Conservation (phyloP, 371 early-diverging fungal species). For the Nematocida sp. region DNA sequence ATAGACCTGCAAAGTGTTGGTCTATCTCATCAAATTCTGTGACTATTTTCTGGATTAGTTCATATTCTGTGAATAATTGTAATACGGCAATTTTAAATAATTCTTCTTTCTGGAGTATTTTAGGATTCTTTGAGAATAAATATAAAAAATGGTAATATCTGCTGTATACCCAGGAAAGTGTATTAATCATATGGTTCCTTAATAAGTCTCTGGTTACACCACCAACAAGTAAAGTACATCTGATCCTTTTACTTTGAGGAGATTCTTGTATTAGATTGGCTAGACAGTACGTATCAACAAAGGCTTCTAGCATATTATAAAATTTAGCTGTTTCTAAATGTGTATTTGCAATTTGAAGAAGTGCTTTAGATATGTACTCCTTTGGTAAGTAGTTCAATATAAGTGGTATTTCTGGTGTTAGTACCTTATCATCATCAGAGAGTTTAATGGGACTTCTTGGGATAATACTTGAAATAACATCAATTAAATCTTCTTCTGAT, state of each 20-base stretch:
- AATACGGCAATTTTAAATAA: neutral
- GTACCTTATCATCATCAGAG: neutral
- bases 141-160: neutral
- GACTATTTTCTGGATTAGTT: neutral
- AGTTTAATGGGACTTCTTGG: neutral
- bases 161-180: neutral
- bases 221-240: neutral
- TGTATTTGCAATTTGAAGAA: neutral
- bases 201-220: neutral
- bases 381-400: neutral
- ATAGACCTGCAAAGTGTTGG: neutral
- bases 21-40: neutral
- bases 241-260: neutral
- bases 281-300: neutral
- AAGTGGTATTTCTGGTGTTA: neutral
- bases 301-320: neutral
- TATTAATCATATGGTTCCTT: slow-evolving; percentile 4
- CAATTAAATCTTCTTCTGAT: neutral
- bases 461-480: neutral
- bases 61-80: neutral
- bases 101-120: neutral
- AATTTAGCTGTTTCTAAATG: neutral
- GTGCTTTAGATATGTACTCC: neutral
- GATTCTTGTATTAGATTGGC: neutral
- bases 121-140: neutral